phyloP scores from a whole-genome alignment of 2,329 filamentous ascomycete genomes.

The Metarhizium guizhouense region DNA sequence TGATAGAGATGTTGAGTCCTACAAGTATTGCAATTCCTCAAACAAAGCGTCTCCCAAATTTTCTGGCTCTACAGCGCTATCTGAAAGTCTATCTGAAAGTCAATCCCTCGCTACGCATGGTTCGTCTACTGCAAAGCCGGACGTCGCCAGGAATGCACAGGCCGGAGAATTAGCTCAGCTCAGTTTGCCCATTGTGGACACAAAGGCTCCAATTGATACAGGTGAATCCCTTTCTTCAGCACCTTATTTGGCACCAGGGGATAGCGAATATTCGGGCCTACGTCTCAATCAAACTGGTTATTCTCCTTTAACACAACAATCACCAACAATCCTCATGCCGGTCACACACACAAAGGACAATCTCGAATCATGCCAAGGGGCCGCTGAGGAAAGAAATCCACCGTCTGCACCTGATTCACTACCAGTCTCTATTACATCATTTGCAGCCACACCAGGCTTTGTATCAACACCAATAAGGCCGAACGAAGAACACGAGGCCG shows the following conservation, averaged over 20 bases:
- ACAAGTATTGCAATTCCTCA: background rate
- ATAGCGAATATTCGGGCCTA: background rate
- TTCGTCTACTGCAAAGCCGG: background rate
- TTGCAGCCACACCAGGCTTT: background rate
- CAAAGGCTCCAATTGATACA: background rate
- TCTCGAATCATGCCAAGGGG: background rate
- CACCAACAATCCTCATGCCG: background rate
- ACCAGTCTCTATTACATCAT: background rate
- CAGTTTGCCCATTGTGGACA: background rate
- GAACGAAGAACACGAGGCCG: background rate
- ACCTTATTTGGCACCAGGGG: background rate
- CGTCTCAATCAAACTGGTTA: background rate
- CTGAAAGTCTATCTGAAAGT: background rate
- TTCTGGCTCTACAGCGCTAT: background rate
- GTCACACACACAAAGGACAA: background rate
- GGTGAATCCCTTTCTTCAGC: background rate
- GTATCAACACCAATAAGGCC: background rate
- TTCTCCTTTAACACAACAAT: background rate
- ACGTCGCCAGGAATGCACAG: background rate
- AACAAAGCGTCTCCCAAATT: background rate
- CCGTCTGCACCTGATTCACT: background rate
- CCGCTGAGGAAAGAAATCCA: background rate
- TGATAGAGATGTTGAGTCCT: background rate
- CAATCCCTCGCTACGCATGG: background rate
- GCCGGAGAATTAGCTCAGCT: background rate